A percentile compares a stretch with the other conserved stretches of the same genome.
Evolutionary conservation across 1,284 basidiomycete species (phyloP).

Genomic region (Leucoagaricus sp.): DNA sequence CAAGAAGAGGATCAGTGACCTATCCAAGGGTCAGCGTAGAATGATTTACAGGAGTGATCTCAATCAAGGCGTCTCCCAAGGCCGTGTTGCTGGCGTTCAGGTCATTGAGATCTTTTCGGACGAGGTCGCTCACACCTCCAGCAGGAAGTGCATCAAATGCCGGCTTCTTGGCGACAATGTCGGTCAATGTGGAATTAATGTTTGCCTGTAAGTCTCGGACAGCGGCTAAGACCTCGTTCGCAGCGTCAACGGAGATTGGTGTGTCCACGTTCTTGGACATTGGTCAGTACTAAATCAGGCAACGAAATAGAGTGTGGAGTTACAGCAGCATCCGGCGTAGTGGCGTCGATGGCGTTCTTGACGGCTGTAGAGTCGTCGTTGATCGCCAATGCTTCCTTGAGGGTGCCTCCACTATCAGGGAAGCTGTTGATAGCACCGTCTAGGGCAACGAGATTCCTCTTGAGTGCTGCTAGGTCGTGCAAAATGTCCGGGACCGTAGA

Average conservation of each 20-base stretch:
- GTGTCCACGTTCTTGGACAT: constrained; percentile 14
- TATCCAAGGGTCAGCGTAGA: not conserved
- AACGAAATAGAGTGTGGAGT: not conserved
- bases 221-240: constrained; percentile 24
- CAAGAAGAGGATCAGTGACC: not conserved
- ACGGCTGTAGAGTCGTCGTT: constrained; percentile 27
- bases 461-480: constrained; percentile 31
- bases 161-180: constrained; percentile 32
- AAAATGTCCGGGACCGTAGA: constrained; percentile 28
- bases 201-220: constrained; percentile 28
- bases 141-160: constrained; percentile 31
- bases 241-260: constrained; percentile 30
- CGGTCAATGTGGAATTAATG: constrained; percentile 28
- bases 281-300: not conserved
- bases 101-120: constrained; percentile 27
- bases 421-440: constrained; percentile 33
- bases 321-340: constrained; percentile 27
- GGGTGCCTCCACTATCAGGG: constrained; percentile 31
- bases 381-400: constrained; percentile 31
- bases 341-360: constrained; percentile 23
- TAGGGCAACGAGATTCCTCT: constrained; percentile 29
- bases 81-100: constrained; percentile 25
- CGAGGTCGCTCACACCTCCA: constrained; percentile 29
- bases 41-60: constrained; percentile 29
- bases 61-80: constrained; percentile 30